Base-by-base conservation (phyloP, 192 early-diverging fungal genomes). In the Podila horticola region DNA sequence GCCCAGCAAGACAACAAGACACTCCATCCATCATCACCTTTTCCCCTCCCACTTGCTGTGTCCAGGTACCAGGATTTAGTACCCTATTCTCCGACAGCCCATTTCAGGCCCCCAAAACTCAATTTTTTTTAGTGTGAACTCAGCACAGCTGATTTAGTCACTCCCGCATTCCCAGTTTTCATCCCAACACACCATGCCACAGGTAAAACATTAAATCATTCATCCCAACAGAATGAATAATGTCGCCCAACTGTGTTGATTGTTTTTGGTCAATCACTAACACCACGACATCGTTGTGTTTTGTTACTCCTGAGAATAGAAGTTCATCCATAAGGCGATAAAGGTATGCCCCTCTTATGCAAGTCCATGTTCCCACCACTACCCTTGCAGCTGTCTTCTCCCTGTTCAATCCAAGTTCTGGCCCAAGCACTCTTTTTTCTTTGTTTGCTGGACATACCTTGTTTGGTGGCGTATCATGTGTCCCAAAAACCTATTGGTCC, bases 261-360 rank as follows among this genome's bases (percentile, higher is more conserved):
- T 22, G 17, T 26, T 24, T 55, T 55, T 55, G 12, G 41, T 45
- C 41, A 45, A 45, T 45, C 41, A 55, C 52, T 55, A 55, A 55
- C 52, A 24, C 52, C 20, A 55, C 52, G 24, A 24, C 17, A n/a
- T n/a, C 10, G 3, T 11, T 15, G 12, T 28, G 22, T 22, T 24
- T 20, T 49, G 9, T 30, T 59, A 13, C 26, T 59, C 30, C 26
- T 38, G 24, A 60, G 9, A 19, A 48, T 64, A 76, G 68, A 76
- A 69, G 34, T 33, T 51, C 41, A 76, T 76, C 41, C 66, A 52
- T 34, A 76, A 76, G 30, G 55, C 50, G 55, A 70, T 76, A 51
- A 76, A 71, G 74, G 74, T 76, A 69, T 65, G 64, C 11, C 9
- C 15, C 33, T 10, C 62, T 13, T 11, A 12, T 45, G 15, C 5